Evolutionary conservation across 306 rosid species (phyloP), one percentile per base, ranked within the genome.

Genomic region (Begonia masoniana): DNA sequence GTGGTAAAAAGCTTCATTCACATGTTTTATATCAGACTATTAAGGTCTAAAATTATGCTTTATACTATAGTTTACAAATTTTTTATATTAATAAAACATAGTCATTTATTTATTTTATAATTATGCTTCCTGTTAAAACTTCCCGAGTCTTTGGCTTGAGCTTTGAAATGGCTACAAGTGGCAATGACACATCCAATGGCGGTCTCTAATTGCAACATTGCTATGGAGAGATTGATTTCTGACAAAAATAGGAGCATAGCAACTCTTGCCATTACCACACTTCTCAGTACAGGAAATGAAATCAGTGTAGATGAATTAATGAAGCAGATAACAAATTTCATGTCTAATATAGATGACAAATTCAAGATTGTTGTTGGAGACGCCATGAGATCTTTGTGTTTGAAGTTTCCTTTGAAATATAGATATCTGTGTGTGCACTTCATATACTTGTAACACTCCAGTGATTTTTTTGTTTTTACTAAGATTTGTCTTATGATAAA

Each of bases 171-270:
- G 68, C 62, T 64, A 62, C 84, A 91, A 94, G 99, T 91, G 69
- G 99, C 99, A 72, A 91, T 91, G 99, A 77, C 93, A 45, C 95
- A 91, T 76, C 96, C 99, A 72, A 77, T 86, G 99, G 94, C 96
- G 12, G 99, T 91, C 71, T 86, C 99, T 10, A 91, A 91, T 78
- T 91, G 99, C 81, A 91, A 91, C 69, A 91, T 91, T 60, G 99
- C 86, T 56, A 91, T 91, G 96, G 99, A 91, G 71, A 91, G 96
- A 70, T 76, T 91, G 61, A 91, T 91, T 58, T 81, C 96, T 65
- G 99, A 91, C 61, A 86, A 87, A 70, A 91, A 91, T 76, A 75
- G 99, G 74, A 91, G 99, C 79, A 86, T 91, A 73, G 99, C 99
- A 50, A 91, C 99, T 57, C 96, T 91, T 65, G 99, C 99, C 52